Base-by-base conservation (phyloP, 257 asterid species). In the Nyctanthes arbortristis region DNA sequence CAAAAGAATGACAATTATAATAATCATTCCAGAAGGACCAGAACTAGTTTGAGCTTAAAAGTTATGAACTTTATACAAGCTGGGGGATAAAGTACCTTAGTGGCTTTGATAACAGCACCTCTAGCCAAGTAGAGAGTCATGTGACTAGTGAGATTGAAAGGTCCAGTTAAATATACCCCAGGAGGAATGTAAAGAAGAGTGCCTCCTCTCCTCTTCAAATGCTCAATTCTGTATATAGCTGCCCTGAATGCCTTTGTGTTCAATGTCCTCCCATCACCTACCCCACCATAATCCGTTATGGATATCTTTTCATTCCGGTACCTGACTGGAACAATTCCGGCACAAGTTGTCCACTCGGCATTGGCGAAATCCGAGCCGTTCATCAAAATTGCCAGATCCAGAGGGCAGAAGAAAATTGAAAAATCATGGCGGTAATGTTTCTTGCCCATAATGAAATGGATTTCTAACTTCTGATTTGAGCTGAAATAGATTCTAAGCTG, bases 61-160 rank as follows among this genome's bases (percentile, higher is more conserved):
- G 4, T 39, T 39, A 39, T 18, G n/a, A 39, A 3, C 18, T 3
- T 39, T 18, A 39, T 39, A 39, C 11, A 11, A 11, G 27, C 6
- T 31, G 11, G 18, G 57, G 18, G n/a, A n/a, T n/a, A n/a, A n/a
- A n/a, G 54, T 65, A 68, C 73, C 73, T 39, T 4, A 9, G 73
- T 68, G 55, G 73, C 73, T 68, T 57, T 68, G 40, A 68, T 68
- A 57, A 74, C 55, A 33, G 79, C 82, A 30, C 68, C 79, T 12
- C 72, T 69, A 8, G 76, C 73, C 58, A 78, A 65, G 61, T 63
- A 73, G 18, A 78, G 73, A 14, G 82, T 78, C 70, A 78, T 61
- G 24, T 70, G 82, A 12, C 82, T 78, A 16, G 78, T 74, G 58
- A 78, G 82, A 70, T 68, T 69, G 33, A 74, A 74, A 68, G 71